Percentiles rank a stretch among this genome's conserved stretches.
phyloP scores from a whole-genome alignment of 2,329 filamentous ascomycete genomes.

The Penicillium sp. region DNA sequence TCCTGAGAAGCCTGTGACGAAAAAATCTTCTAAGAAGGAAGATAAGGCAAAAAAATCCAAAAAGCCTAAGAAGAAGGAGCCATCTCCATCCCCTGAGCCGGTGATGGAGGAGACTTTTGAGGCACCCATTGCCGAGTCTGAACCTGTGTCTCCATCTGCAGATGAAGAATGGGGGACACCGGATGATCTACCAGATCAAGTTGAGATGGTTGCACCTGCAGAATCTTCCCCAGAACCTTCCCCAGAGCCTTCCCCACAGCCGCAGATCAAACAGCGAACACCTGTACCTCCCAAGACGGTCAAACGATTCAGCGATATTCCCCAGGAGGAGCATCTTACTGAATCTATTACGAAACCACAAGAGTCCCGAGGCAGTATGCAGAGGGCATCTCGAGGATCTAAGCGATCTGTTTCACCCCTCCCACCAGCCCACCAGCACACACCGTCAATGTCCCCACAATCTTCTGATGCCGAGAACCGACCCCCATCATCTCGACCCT shows the following conservation, averaged over 20 bases:
- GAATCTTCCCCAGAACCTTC: conserved; percentile 15
- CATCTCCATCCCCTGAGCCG: conserved; percentile 10
- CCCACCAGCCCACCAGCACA: conserved; percentile 39
- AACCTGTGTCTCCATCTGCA: conserved; percentile 8
- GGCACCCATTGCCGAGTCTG: background rate
- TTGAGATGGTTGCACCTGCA: conserved; percentile 17
- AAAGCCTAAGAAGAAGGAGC: conserved; percentile 31
- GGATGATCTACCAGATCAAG: conserved; percentile 21
- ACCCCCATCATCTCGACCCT: conserved; percentile 67
- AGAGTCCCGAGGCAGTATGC: conserved; percentile 14
- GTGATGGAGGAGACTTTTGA: conserved; percentile 5
- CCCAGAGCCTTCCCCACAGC: conserved; percentile 16
- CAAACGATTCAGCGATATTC: conserved; percentile 40
- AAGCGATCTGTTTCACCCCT: conserved; percentile 28
- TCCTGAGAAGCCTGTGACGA: conserved; percentile 19
- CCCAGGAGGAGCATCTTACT: conserved; percentile 36
- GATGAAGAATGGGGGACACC: conserved; percentile 20
- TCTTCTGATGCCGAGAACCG: conserved; percentile 80
- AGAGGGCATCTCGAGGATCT: conserved; percentile 4
- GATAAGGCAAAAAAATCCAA: conserved; percentile 27
- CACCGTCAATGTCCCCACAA: conserved; percentile 69
- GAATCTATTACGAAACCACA: conserved; percentile 31
- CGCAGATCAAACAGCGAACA: conserved; percentile 21
- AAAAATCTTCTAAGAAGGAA: conserved; percentile 31
- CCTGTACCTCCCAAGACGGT: conserved; percentile 37